Evolutionary conservation across 352 stramenopile species (phyloP).

Genomic region (Saprolegnia diclina): DNA sequence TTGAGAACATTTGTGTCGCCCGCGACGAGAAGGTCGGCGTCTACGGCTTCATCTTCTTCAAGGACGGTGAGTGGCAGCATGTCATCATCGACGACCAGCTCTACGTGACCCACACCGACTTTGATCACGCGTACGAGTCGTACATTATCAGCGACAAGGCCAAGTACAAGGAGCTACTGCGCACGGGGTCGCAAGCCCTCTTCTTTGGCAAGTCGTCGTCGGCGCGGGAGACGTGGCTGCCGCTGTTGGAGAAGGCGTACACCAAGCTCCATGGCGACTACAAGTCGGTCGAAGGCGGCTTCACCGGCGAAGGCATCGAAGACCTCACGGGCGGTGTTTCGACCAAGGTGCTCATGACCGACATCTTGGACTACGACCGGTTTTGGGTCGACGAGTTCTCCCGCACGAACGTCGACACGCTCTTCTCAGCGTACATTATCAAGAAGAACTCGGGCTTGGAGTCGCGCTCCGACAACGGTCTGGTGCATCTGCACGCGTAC

Average conservation of each 20-base stretch:
- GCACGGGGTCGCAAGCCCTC: conserved; percentile 37
- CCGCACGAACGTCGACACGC: conserved; percentile 38
- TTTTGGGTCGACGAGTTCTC: conserved; percentile 39
- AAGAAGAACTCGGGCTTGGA: conserved; percentile 20
- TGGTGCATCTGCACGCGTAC: conserved; percentile 54
- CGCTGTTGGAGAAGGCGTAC: conserved; percentile 84
- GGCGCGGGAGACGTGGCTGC: conserved; percentile 72
- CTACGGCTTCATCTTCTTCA: conserved; percentile 52
- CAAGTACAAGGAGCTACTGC: conserved; percentile 32
- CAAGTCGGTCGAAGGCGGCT: conserved; percentile 49
- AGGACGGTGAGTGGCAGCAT: conserved; percentile 43
- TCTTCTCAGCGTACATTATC: conserved; percentile 36
- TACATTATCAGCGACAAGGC: conserved; percentile 27
- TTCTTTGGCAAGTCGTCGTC: conserved; percentile 40
- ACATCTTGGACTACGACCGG: conserved; percentile 37
- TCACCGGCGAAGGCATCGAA: conserved; percentile 43
- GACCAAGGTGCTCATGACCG: conserved; percentile 33
- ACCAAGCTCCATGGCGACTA: conserved; percentile 78
- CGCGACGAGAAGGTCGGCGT: conserved; percentile 45
- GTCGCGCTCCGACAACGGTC: conserved; percentile 29
- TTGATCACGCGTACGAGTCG: conserved; percentile 31
- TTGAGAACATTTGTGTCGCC: conserved; percentile 56
- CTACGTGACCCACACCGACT: conserved; percentile 33
- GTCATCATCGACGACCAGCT: conserved; percentile 46
- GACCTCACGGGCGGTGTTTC: conserved; percentile 43